Evolutionary conservation across 805 yeast genomes (phyloP).

Genomic region (Ascoidea asiatica): DNA sequence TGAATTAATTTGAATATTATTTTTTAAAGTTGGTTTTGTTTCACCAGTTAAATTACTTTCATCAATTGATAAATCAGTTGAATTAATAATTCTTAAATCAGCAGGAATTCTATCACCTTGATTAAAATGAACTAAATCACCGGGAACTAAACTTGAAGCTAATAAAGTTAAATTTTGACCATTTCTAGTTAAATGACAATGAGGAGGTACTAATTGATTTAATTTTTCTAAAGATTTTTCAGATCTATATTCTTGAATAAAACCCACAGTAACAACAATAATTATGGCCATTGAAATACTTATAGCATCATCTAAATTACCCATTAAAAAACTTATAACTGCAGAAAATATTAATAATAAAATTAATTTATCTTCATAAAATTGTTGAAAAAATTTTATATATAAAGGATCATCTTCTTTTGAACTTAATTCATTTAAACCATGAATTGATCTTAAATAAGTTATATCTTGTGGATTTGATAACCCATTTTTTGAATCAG

Average conservation of each 20-base stretch:
- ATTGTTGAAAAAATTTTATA: slow-evolving; percentile 65
- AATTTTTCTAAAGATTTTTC: slow-evolving; percentile 91
- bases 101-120: slow-evolving; percentile 98
- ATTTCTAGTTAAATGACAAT: slow-evolving; percentile 79
- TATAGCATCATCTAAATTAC: slow-evolving; percentile 94
- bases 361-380: slow-evolving; percentile 85
- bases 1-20: slow-evolving; percentile 15
- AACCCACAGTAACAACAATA: slow-evolving; percentile 93
- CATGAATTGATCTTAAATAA: slow-evolving; percentile 61
- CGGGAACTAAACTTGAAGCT: slow-evolving; percentile 87
- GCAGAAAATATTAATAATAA: slow-evolving; percentile 85
- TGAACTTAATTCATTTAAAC: slow-evolving; percentile 60
- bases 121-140: slow-evolving; percentile 79
- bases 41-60: slow-evolving; percentile 96
- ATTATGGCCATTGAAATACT: slow-evolving; percentile 83
- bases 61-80: slow-evolving; percentile 75
- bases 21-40: slow-evolving; percentile 72
- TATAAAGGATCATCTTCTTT: slow-evolving; percentile 67
- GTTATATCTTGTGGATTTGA: slow-evolving; percentile 55
- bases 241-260: slow-evolving; percentile 92
- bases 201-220: slow-evolving; percentile 91
- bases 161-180: slow-evolving; percentile 69
- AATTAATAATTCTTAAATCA: slow-evolving; percentile 68
- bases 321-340: slow-evolving; percentile 74
- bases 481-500: slow-evolving; percentile 51